phyloP scores from a whole-genome alignment of 169 alveolate genomes.

The Fabrea salina region DNA sequence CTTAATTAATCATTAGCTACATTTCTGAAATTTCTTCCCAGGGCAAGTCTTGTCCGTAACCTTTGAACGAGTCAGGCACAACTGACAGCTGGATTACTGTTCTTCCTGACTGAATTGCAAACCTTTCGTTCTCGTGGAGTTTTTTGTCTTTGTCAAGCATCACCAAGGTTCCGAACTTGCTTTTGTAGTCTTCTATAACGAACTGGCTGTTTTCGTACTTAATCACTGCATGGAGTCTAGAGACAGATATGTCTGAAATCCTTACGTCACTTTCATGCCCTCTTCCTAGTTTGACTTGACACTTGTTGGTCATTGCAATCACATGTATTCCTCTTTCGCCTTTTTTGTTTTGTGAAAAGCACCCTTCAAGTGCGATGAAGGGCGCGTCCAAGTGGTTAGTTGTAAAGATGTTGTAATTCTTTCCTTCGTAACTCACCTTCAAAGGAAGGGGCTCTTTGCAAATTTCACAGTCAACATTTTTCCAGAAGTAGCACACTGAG shows the following conservation, averaged over 20 bases:
- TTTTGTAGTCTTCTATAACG: background rate
- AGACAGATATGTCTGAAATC: slow-evolving; percentile 39
- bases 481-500: background rate
- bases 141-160: slow-evolving; percentile 46
- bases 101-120: slow-evolving; percentile 17
- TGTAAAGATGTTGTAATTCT: background rate
- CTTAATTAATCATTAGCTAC: too few species aligned
- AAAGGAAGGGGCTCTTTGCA: slow-evolving; percentile 83
- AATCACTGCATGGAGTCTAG: slow-evolving; percentile 39
- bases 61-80: slow-evolving; percentile 35
- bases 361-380: background rate
- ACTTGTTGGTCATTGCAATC: slow-evolving; percentile 25
- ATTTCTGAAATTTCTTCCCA: too few species aligned
- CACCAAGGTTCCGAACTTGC: slow-evolving; percentile 29
- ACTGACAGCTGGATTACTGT: background rate
- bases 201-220: background rate
- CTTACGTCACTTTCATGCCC: slow-evolving; percentile 43
- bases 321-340: slow-evolving; percentile 10
- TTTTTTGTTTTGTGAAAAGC: background rate
- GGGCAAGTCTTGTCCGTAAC: too few species aligned
- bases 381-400: background rate
- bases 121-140: background rate
- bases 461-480: slow-evolving; percentile 64
- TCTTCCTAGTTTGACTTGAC: slow-evolving; percentile 37
- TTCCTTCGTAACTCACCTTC: slow-evolving; percentile 41